Conservation (phyloP, 1,284 basidiomycete species). For the Anthracocystis setariae region DNA sequence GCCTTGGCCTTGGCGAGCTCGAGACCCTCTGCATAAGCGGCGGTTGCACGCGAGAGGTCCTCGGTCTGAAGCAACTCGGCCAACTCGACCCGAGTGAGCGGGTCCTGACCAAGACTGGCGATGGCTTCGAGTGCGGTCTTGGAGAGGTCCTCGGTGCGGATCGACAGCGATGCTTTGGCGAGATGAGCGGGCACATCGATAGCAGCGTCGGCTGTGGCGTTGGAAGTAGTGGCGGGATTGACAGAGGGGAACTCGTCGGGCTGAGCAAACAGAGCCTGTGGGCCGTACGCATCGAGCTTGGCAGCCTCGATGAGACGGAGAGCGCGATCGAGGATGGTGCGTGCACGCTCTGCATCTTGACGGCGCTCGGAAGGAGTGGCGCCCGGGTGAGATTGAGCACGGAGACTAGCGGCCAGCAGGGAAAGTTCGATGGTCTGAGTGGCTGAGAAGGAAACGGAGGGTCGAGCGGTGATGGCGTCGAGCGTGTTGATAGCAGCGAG, state of each 20-base stretch:
- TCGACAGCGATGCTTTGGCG: slow-evolving; percentile 39
- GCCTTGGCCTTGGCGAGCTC: slow-evolving; percentile 29
- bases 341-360: slow-evolving; percentile 52
- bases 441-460: slow-evolving; percentile 29
- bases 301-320: slow-evolving; percentile 58
- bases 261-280: slow-evolving; percentile 22
- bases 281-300: slow-evolving; percentile 37
- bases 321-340: slow-evolving; percentile 59
- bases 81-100: slow-evolving; percentile 54
- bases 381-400: slow-evolving; percentile 56
- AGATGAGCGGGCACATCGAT: slow-evolving; percentile 38
- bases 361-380: slow-evolving; percentile 47
- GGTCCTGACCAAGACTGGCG: slow-evolving; percentile 51
- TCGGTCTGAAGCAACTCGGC: slow-evolving; percentile 58
- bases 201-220: slow-evolving; percentile 25
- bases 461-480: slow-evolving; percentile 50
- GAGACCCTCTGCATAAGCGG: slow-evolving; percentile 46
- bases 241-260: slow-evolving; percentile 37
- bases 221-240: slow-evolving; percentile 12
- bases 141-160: slow-evolving; percentile 49
- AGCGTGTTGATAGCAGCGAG: slow-evolving; percentile 61
- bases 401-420: slow-evolving; percentile 57
- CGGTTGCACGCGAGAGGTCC: slow-evolving; percentile 46
- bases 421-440: slow-evolving; percentile 56
- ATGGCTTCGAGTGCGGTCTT: slow-evolving; percentile 49